Conservation (phyloP, 805 yeast species). For the Scheffersomyces stipitis region DNA sequence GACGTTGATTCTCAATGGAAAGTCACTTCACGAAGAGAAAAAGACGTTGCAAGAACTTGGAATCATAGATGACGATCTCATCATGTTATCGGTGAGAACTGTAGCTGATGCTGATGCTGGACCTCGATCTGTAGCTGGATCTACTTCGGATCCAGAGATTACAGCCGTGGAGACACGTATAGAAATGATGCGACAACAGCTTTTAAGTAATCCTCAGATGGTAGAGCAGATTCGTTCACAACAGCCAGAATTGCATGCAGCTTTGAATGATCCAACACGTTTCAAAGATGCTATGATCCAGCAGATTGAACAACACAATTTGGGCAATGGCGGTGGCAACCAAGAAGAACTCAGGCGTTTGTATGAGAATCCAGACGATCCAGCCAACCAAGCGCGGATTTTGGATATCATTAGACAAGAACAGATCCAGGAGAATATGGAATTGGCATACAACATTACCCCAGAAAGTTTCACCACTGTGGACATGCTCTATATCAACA, state of each 20-base stretch:
- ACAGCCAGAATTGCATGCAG: constrained; percentile 49
- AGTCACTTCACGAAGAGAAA: constrained; percentile 30
- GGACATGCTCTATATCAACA: constrained; percentile 76
- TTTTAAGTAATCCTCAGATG: constrained; percentile 41
- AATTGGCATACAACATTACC: constrained; percentile 77
- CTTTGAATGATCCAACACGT: constrained; percentile 46
- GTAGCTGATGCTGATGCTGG: constrained; percentile 6
- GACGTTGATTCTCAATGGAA: constrained; percentile 49
- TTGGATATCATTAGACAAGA: constrained; percentile 66
- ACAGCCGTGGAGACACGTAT: constrained; percentile 34
- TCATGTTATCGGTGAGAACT: constrained; percentile 35
- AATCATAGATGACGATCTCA: constrained; percentile 57
- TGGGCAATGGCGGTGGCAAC: constrained; percentile 3
- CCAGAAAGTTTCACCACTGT: constrained; percentile 89
- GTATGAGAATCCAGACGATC: constrained; percentile 67
- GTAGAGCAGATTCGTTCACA: constrained; percentile 33
- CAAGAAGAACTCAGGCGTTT: constrained; percentile 49
- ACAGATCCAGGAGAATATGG: constrained; percentile 77
- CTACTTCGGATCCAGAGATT: not conserved
- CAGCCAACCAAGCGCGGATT: constrained; percentile 64
- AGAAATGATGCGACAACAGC: constrained; percentile 51
- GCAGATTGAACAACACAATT: constrained; percentile 25
- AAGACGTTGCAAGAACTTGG: constrained; percentile 48
- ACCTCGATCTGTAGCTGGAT: constrained; percentile 1
- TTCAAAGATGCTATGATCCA: constrained; percentile 44